Percentiles rank a stretch among this genome's conserved stretches.
These are phyloP conservation scores for Sporothrix luriei DNA, from an alignment of 2,329 filamentous ascomycete species.

Conservation along the genomic window DNA sequence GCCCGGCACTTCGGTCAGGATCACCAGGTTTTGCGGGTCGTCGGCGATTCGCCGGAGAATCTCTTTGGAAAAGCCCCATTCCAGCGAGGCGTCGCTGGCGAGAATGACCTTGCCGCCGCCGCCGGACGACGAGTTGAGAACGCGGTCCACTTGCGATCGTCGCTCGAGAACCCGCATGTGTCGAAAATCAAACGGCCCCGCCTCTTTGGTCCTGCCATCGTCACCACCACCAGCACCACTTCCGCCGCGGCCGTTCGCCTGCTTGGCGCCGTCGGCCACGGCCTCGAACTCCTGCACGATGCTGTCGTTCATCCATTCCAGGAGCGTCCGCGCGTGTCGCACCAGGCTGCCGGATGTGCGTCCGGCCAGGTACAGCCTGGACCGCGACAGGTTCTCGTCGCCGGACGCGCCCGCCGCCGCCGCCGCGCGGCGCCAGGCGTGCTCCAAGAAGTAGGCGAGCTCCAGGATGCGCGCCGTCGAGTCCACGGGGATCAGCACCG, in stretches of 20 bases:
- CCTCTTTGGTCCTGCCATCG: constrained; percentile 55
- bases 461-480: constrained; percentile 94
- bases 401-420: constrained; percentile 56
- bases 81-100: constrained; percentile 84
- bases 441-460: constrained; percentile 87
- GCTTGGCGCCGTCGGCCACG: constrained; percentile 55
- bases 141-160: constrained; percentile 74
- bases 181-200: constrained; percentile 85
- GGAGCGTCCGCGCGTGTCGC: constrained; percentile 88
- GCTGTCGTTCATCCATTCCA: constrained; percentile 98
- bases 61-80: constrained; percentile 93
- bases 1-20: constrained; percentile 76
- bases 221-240: constrained; percentile 50
- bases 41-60: constrained; percentile 72
- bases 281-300: constrained; percentile 91
- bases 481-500: constrained; percentile 89
- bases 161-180: constrained; percentile 82
- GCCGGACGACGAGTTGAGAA: too few species aligned
- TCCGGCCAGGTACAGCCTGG: constrained; percentile 78
- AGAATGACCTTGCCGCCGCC: constrained; percentile 74
- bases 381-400: constrained; percentile 55
- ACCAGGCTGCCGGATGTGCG: constrained; percentile 86
- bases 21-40: constrained; percentile 78
- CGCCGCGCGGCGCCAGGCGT: constrained; percentile 77
- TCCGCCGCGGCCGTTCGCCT: constrained; percentile 55